Evolutionary conservation across 1,284 basidiomycete genomes (phyloP).

Genomic region (Cutaneotrichosporon sp.): DNA sequence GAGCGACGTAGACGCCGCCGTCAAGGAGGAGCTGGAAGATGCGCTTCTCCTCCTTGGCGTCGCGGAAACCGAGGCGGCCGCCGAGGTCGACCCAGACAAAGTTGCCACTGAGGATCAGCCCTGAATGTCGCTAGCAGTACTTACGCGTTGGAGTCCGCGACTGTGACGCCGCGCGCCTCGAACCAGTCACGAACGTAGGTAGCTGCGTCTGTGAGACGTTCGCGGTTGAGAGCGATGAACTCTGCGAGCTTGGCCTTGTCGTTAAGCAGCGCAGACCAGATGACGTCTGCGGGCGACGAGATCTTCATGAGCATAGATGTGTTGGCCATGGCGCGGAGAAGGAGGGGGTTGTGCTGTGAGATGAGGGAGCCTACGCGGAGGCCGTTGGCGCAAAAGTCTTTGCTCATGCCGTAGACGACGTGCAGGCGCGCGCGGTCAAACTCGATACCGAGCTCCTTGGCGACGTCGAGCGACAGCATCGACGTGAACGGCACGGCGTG

Average conservation of each 20-base stretch:
- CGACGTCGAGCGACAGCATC: slow-evolving; percentile 46
- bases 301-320: slow-evolving; percentile 46
- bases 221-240: slow-evolving; percentile 37
- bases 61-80: slow-evolving; percentile 29
- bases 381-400: slow-evolving; percentile 52
- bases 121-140: neutral
- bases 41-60: slow-evolving; percentile 35
- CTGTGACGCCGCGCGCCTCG: slow-evolving; percentile 33
- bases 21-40: slow-evolving; percentile 44
- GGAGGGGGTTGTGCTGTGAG: slow-evolving; percentile 46
- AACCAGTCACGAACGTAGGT: slow-evolving; percentile 40
- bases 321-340: slow-evolving; percentile 45
- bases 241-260: slow-evolving; percentile 25
- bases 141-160: slow-evolving; percentile 41
- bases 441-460: slow-evolving; percentile 41
- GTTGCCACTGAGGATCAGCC: slow-evolving; percentile 30
- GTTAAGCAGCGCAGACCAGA: slow-evolving; percentile 35
- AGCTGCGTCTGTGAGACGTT: slow-evolving; percentile 38
- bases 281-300: slow-evolving; percentile 42
- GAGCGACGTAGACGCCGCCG: slow-evolving; percentile 44
- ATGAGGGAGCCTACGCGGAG: slow-evolving; percentile 47
- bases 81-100: slow-evolving; percentile 46
- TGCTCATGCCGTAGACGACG: slow-evolving; percentile 47
- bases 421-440: slow-evolving; percentile 47
- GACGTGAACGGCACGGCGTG: slow-evolving; percentile 45